A percentile compares a stretch with the other conserved stretches of the same genome.
Conservation (phyloP, 2,329 filamentous ascomycete genomes). For the Orbilia oligospora region DNA sequence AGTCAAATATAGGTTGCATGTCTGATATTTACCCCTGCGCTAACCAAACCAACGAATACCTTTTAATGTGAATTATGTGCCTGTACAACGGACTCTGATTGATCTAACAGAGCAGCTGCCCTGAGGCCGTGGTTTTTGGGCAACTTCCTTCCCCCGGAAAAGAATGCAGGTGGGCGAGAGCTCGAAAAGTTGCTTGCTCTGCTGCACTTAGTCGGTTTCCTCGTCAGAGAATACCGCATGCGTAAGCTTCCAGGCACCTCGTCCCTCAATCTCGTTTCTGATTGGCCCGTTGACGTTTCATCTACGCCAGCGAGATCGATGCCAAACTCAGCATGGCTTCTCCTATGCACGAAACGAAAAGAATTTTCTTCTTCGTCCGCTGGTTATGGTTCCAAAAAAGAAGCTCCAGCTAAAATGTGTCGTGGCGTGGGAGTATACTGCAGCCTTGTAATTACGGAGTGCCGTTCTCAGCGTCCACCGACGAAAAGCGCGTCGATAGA, state of each 20-base stretch:
- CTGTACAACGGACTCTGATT: background rate
- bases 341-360: slow-evolving; percentile 49
- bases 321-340: slow-evolving; percentile 44
- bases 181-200: slow-evolving; percentile 22
- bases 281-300: slow-evolving; percentile 38
- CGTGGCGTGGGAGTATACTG: slow-evolving; percentile 1
- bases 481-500: slow-evolving; percentile 32
- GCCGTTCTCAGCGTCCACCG: slow-evolving; percentile 17
- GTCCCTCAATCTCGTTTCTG: slow-evolving; percentile 17
- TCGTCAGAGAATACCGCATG: slow-evolving; percentile 43
- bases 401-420: slow-evolving; percentile 16
- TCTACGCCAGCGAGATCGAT: slow-evolving; percentile 43
- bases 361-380: slow-evolving; percentile 34
- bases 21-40: slow-evolving; percentile 23
- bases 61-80: background rate
- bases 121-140: slow-evolving; percentile 2
- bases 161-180: slow-evolving; percentile 52
- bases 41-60: slow-evolving; percentile 12
- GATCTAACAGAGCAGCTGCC: slow-evolving; percentile 14
- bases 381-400: slow-evolving; percentile 22
- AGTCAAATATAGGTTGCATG: slow-evolving; percentile 26
- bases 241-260: slow-evolving; percentile 42
- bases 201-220: slow-evolving; percentile 20
- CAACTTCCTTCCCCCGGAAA: slow-evolving; percentile 20
- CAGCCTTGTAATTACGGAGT: slow-evolving; percentile 36